Percentiles rank a stretch among this genome's conserved stretches.
These are phyloP conservation scores for Saturnispora silvae DNA, from an alignment of 805 yeast genomes.

Conservation along the genomic window DNA sequence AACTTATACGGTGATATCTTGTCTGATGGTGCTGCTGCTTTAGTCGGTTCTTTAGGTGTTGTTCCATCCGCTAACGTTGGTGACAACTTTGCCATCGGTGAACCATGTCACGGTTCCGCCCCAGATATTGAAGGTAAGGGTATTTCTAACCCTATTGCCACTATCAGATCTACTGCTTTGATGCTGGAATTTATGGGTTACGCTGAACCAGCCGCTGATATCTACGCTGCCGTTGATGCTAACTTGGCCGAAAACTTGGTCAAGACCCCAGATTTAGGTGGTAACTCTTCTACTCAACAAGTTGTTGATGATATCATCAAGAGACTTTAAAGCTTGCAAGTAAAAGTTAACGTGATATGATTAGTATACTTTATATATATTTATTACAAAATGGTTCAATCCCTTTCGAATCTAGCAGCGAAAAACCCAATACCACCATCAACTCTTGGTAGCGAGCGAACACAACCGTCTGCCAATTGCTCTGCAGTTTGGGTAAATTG, in stretches of 20 bases:
- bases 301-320: constrained; percentile 75
- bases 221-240: constrained; percentile 90
- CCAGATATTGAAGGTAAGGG: constrained; percentile 97
- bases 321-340: constrained; percentile 29
- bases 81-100: constrained; percentile 92
- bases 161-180: constrained; percentile 94
- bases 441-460: constrained; percentile 70
- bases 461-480: constrained; percentile 71
- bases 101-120: constrained; percentile 98
- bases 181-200: constrained; percentile 96
- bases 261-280: constrained; percentile 94
- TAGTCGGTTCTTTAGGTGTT: constrained; percentile 94
- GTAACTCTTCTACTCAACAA: constrained; percentile 74
- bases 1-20: constrained; percentile 95
- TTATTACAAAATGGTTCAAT: too few species aligned
- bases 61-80: constrained; percentile 99
- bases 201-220: constrained; percentile 79
- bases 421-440: constrained; percentile 99
- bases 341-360: too few species aligned
- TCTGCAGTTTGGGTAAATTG: constrained; percentile 28
- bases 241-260: constrained; percentile 69
- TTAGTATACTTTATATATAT: background rate
- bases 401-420: constrained; percentile 79
- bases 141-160: constrained; percentile 93
- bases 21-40: constrained; percentile 96